Base-by-base conservation (phyloP, 345 rosid species). In the Eutrema yunnanense region DNA sequence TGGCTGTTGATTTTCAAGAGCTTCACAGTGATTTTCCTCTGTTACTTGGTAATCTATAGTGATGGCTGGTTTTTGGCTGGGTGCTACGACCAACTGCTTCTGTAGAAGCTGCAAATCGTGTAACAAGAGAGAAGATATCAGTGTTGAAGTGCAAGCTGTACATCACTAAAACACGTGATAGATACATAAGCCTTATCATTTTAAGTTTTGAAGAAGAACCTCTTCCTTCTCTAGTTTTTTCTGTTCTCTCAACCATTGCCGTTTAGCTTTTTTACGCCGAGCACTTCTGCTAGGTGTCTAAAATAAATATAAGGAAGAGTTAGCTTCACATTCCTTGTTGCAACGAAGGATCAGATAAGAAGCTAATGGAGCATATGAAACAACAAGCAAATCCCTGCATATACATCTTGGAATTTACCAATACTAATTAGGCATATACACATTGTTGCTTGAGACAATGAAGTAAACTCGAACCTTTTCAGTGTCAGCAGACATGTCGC, bases 241-340 rank as follows among this genome's bases (percentile, higher is more conserved):
- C 69, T 76, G 81, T 75, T 87, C 91, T 82, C 85, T 86, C 78
- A 90, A 79, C 94, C 90, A 86, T 66, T 22, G 85, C 79, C 97
- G 86, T 82, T 84, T 92, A 27, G 90, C 88, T 79, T 88, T 87
- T 77, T 96, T 96, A 56, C 99, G 97, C 2, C 97, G 86, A 76
- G 98, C 91, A 78, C 90, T 96, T 79, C 99, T 81, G 74, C 99
- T 90, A 27, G 94, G 97, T 6, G 72, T 54, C 99, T 89, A 72
- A 73, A 8, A 73, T 33, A 80, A 33, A 75, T 59, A 50, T 10
- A 52, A 54, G 29, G 63, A 76, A 55, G 65, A 73, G 75, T 67
- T 73, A 73, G 66, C 30, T 41, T 61, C 52, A 66, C 30, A 53
- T 34, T 60, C 46, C 65, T 56, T 10, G 43, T 51, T 49, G 64